These are phyloP conservation scores for Leccinum pellstonianum DNA, from an alignment of 768 basidiomycete species.

Conservation along the genomic window DNA sequence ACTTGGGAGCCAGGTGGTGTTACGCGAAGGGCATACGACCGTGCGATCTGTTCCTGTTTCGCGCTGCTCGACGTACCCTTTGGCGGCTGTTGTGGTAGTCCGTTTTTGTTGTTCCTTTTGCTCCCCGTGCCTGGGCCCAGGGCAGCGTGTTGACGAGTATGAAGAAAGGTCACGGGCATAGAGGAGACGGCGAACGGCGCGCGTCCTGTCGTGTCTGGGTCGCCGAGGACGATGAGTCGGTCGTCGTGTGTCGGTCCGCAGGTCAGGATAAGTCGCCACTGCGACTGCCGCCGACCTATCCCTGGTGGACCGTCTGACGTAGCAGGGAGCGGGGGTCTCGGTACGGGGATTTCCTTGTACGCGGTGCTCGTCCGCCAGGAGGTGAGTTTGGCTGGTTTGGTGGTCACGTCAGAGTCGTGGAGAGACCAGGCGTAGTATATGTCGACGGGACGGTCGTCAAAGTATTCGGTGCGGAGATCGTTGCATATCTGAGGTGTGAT, in stretches of 20 bases:
- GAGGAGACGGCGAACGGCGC: slow-evolving; percentile 63
- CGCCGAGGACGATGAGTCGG: slow-evolving; percentile 43
- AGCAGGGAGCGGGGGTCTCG: slow-evolving; percentile 50
- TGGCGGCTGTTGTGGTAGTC: not conserved
- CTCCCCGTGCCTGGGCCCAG: not conserved
- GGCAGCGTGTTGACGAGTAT: slow-evolving; percentile 28
- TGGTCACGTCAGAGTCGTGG: slow-evolving; percentile 24
- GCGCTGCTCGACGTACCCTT: slow-evolving; percentile 14
- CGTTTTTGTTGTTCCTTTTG: not conserved
- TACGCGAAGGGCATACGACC: slow-evolving; percentile 17
- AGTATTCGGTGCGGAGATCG: slow-evolving; percentile 82
- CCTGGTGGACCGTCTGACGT: not conserved
- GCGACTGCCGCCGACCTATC: slow-evolving; percentile 34
- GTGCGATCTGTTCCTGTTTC: slow-evolving; percentile 70
- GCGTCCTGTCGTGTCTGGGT: slow-evolving; percentile 37
- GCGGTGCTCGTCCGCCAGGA: slow-evolving; percentile 66
- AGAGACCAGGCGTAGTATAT: slow-evolving; percentile 70
- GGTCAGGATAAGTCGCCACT: slow-evolving; percentile 65
- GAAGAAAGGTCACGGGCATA: slow-evolving; percentile 53
- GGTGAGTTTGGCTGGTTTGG: slow-evolving; percentile 62
- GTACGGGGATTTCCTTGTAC: slow-evolving; percentile 74
- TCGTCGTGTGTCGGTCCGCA: slow-evolving; percentile 32
- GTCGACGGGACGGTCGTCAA: slow-evolving; percentile 50
- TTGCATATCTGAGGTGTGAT: slow-evolving; percentile 88
- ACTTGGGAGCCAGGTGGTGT: not conserved